phyloP scores from a whole-genome alignment of 2,329 filamentous ascomycete genomes.

The Xylariaceae sp. region DNA sequence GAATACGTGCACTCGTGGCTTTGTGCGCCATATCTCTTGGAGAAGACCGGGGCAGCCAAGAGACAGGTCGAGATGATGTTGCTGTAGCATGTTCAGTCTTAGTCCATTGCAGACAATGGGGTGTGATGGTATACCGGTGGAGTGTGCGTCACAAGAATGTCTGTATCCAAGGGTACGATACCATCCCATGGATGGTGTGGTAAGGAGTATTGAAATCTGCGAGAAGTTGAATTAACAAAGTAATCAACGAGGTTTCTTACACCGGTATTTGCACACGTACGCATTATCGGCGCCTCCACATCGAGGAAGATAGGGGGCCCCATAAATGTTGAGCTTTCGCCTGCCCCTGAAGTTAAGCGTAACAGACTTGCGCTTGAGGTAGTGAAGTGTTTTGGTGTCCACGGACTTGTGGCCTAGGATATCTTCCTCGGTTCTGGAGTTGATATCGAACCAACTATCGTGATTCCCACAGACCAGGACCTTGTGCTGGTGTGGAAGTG shows the following conservation, averaged over 20 bases:
- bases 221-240: background rate
- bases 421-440: conserved; percentile 61
- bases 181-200: conserved; percentile 70
- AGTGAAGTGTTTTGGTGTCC: conserved; percentile 70
- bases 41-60: conserved; percentile 74
- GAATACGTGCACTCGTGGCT: conserved; percentile 78
- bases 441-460: conserved; percentile 79
- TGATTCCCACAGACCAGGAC: conserved; percentile 87
- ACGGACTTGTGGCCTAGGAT: conserved; percentile 54
- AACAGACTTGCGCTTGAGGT: conserved; percentile 71
- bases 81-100: conserved; percentile 40
- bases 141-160: conserved; percentile 80
- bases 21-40: conserved; percentile 72
- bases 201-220: conserved; percentile 72
- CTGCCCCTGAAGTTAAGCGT: conserved; percentile 64
- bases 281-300: conserved; percentile 74
- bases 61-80: conserved; percentile 69
- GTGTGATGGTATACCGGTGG: conserved; percentile 60
- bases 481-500: conserved; percentile 76
- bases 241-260: background rate
- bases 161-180: conserved; percentile 70
- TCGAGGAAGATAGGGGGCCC: conserved; percentile 76
- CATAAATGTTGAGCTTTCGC: conserved; percentile 72
- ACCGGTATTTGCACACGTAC: conserved; percentile 32
- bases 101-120: background rate